phyloP scores from a whole-genome alignment of 169 alveolate species.

The Theileria equi region DNA sequence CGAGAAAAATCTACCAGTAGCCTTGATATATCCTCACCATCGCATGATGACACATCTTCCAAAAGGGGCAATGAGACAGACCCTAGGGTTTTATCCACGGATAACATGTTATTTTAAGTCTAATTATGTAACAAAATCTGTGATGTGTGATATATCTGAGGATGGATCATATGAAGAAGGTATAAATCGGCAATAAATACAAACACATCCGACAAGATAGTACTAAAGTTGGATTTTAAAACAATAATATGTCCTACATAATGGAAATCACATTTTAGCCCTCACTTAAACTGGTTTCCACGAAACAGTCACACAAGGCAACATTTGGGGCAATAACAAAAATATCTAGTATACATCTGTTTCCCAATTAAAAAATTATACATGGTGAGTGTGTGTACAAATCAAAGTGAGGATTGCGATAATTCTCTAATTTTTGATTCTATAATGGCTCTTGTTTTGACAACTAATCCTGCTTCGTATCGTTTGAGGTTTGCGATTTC shows the following conservation, averaged over 20 bases:
- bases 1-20: not conserved
- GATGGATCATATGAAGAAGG: no score
- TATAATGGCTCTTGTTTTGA: slow-evolving; percentile 68
- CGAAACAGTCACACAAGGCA: no score
- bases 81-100: not conserved
- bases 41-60: not conserved
- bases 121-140: not conserved
- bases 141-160: not conserved
- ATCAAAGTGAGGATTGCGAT: slow-evolving; percentile 60
- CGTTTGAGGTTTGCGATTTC: slow-evolving; percentile 72
- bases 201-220: no score
- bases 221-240: no score
- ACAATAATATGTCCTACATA: no score
- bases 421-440: slow-evolving; percentile 68
- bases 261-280: no score
- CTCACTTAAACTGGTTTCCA: no score
- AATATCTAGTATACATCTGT: no score
- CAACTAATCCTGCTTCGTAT: slow-evolving; percentile 70
- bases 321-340: no score
- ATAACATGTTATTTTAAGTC: not conserved
- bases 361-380: no score
- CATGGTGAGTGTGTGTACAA: no score
- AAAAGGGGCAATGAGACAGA: not conserved
- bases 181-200: no score
- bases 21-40: slow-evolving; percentile 7